phyloP scores from a whole-genome alignment of 257 asterid species.

The Voacanga thouarsii region DNA sequence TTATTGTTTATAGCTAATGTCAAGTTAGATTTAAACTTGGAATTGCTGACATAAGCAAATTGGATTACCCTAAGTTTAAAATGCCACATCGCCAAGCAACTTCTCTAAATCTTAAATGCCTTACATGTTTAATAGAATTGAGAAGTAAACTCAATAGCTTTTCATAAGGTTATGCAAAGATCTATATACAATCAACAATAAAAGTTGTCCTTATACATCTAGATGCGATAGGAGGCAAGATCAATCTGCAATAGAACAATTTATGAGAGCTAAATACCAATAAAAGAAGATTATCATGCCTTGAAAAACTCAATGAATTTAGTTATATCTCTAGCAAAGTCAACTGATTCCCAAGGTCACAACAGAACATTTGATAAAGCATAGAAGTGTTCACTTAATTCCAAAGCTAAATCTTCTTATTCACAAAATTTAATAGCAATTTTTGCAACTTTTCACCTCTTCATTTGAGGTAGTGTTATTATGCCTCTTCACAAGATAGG shows the following conservation, averaged over 20 bases:
- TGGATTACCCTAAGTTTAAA: background rate
- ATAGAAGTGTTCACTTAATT: too few relatives aligned
- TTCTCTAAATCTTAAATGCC: background rate
- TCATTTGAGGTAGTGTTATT: too few relatives aligned
- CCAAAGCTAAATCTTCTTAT: too few relatives aligned
- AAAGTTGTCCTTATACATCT: background rate
- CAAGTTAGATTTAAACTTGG: background rate
- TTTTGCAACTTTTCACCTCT: too few relatives aligned
- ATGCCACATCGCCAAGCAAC: background rate
- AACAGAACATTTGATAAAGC: too few relatives aligned
- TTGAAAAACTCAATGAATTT: constrained; percentile 54
- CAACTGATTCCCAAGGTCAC: constrained; percentile 75
- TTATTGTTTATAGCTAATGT: background rate
- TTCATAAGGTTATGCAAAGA: background rate
- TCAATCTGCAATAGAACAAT: background rate
- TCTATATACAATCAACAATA: background rate
- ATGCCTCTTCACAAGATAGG: constrained; percentile 81
- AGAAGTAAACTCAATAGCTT: background rate
- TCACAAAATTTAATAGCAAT: too few relatives aligned
- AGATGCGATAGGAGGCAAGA: background rate
- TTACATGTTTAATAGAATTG: background rate
- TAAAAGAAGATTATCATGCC: constrained; percentile 21
- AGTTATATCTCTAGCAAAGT: constrained; percentile 76
- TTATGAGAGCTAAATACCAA: constrained; percentile 3
- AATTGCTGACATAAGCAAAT: background rate